These are phyloP conservation scores for Sugiyamaella qingdaonensis DNA, from an alignment of 805 yeast species.

Conservation along the genomic window DNA sequence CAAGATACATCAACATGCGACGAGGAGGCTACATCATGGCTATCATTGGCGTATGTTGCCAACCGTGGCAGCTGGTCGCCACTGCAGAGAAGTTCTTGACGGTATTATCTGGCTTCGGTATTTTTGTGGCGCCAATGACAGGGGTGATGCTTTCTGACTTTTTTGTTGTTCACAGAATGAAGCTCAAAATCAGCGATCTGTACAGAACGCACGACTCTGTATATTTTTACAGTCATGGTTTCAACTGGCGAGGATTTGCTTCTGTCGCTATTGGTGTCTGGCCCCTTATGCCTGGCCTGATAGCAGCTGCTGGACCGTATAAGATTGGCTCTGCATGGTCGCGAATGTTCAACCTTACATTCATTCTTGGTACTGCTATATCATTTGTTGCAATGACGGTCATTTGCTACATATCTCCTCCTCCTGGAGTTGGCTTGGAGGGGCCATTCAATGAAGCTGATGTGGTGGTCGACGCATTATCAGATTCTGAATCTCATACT, in stretches of 20 bases:
- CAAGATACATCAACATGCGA: constrained; percentile 31
- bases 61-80: constrained; percentile 35
- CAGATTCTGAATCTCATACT: neutral
- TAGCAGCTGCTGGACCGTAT: constrained; percentile 17
- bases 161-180: constrained; percentile 38
- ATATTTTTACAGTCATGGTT: constrained; percentile 42
- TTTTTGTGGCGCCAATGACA: constrained; percentile 41
- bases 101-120: constrained; percentile 31
- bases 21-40: constrained; percentile 39
- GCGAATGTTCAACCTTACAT: neutral
- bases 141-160: constrained; percentile 38
- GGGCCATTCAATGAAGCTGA: neutral
- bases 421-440: neutral
- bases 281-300: constrained; percentile 27
- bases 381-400: neutral
- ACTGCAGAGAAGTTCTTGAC: constrained; percentile 14
- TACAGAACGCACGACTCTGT: constrained; percentile 35
- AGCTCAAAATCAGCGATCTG: constrained; percentile 40
- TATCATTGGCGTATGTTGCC: constrained; percentile 32
- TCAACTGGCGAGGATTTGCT: constrained; percentile 41
- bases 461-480: neutral
- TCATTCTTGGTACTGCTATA: constrained; percentile 2
- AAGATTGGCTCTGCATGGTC: neutral
- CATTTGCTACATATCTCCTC: neutral
- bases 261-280: constrained; percentile 29